phyloP scores from a whole-genome alignment of 2,329 filamentous ascomycete species.

The Colletotrichum sp. region DNA sequence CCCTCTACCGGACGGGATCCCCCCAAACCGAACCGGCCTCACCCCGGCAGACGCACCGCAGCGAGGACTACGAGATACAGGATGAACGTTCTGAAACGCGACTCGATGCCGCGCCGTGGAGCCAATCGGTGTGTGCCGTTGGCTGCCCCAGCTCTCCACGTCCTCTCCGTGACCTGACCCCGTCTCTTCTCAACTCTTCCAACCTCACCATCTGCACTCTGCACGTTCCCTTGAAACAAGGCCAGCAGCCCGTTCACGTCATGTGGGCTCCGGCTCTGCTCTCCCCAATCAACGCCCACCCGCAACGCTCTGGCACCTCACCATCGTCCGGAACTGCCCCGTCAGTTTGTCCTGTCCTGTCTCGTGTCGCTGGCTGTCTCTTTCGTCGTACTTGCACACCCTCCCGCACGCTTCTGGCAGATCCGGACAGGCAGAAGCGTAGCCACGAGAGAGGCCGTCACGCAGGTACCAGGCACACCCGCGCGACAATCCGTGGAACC shows the following conservation, averaged over 20 bases:
- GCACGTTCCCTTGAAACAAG: constrained; percentile 16
- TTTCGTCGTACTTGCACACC: not conserved
- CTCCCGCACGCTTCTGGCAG: not conserved
- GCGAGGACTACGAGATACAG: not conserved
- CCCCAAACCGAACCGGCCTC: not conserved
- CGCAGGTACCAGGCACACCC: not conserved
- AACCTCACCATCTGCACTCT: not conserved
- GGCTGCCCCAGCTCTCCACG: not conserved
- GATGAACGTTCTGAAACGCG: constrained; percentile 13
- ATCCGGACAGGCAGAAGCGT: not conserved
- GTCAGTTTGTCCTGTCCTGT: not conserved
- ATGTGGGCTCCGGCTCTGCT: not conserved
- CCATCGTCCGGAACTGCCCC: not conserved
- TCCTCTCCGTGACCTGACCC: not conserved
- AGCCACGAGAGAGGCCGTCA: not conserved
- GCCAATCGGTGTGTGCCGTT: constrained; percentile 4
- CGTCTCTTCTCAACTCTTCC: not conserved
- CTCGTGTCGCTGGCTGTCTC: not conserved
- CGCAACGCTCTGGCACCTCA: not conserved
- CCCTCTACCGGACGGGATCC: not conserved
- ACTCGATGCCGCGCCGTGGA: not conserved
- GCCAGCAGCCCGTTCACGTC: not conserved
- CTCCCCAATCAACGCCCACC: not conserved
- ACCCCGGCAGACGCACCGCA: not conserved
- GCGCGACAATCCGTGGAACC: constrained; percentile 1